These are phyloP conservation scores for Corynespora cassiicola DNA, from an alignment of 2,329 filamentous ascomycete species.

Conservation along the genomic window DNA sequence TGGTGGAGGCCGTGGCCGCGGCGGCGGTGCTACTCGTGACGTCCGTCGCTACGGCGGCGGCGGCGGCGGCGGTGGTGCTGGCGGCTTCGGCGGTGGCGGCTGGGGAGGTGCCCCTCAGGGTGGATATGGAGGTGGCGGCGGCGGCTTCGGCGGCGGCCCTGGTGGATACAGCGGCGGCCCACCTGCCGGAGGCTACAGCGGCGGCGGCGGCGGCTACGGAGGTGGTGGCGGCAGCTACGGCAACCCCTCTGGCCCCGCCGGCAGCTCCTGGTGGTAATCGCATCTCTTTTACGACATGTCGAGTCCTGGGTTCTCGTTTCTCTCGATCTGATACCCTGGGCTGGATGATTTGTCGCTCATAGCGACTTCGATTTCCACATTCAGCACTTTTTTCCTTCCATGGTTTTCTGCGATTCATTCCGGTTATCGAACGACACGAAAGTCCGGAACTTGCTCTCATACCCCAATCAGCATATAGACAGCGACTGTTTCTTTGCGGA, in stretches of 20 bases:
- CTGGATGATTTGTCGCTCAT: constrained; percentile 10
- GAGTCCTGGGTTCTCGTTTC: constrained; percentile 33
- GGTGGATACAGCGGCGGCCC: constrained; percentile 68
- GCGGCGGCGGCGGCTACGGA: constrained; percentile 43
- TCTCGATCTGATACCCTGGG: constrained; percentile 28
- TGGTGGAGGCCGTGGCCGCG: constrained; percentile 71
- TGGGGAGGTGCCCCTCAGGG: constrained; percentile 45
- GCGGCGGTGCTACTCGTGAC: constrained; percentile 83
- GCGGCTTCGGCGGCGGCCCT: constrained; percentile 52
- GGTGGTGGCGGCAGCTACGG: constrained; percentile 65
- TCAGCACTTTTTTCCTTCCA: constrained; percentile 30
- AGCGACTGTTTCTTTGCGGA: constrained; percentile 55
- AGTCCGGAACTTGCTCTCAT: constrained; percentile 51
- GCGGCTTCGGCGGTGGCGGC: constrained; percentile 53
- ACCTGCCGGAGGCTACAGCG: constrained; percentile 60
- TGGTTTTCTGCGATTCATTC: constrained; percentile 41
- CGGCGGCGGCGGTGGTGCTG: constrained; percentile 65
- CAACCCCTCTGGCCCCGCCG: constrained; percentile 69
- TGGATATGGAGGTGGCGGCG: constrained; percentile 45
- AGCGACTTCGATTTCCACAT: constrained; percentile 24
- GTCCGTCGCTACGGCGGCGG: constrained; percentile 69
- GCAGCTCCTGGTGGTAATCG: constrained; percentile 72
- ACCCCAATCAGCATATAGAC: constrained; percentile 59
- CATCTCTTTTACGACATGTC: constrained; percentile 24
- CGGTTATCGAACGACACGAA: constrained; percentile 44